These are phyloP conservation scores for Cryptococcus sp. DNA, from an alignment of 1,284 basidiomycete species.

Conservation along the genomic window DNA sequence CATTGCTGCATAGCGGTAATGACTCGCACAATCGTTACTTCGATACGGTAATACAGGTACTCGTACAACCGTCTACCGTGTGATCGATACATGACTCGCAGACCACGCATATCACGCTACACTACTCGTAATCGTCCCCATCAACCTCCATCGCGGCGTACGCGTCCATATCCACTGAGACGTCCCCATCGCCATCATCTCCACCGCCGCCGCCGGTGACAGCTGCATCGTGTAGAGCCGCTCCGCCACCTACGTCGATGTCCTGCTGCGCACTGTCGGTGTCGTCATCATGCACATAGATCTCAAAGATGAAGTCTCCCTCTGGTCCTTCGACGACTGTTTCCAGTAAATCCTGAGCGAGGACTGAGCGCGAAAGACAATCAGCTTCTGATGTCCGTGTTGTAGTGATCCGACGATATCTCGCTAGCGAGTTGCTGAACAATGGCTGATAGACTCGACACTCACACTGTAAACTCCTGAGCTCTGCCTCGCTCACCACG, in stretches of 20 bases:
- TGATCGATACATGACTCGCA: too few species aligned
- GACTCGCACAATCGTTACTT: too few species aligned
- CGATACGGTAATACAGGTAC: too few species aligned
- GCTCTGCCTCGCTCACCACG: conserved; percentile 15
- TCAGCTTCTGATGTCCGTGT: conserved; percentile 1
- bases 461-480: conserved; percentile 44
- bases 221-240: background rate
- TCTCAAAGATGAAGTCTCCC: conserved; percentile 66
- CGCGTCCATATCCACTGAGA: background rate
- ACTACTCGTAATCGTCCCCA: background rate
- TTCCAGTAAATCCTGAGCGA: conserved; percentile 69
- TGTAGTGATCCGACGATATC: background rate
- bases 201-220: background rate
- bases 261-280: conserved; percentile 10
- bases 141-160: conserved; percentile 4
- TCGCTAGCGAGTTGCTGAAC: background rate
- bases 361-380: conserved; percentile 54
- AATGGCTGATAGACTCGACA: background rate
- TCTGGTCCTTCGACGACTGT: conserved; percentile 71
- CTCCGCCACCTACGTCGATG: background rate
- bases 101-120: background rate
- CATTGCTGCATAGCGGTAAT: too few species aligned
- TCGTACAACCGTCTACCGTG: too few species aligned
- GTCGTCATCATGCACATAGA: conserved; percentile 56
- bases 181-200: conserved; percentile 1